phyloP scores from a whole-genome alignment of 148 eudicot genomes.

The Rhododendron molle region DNA sequence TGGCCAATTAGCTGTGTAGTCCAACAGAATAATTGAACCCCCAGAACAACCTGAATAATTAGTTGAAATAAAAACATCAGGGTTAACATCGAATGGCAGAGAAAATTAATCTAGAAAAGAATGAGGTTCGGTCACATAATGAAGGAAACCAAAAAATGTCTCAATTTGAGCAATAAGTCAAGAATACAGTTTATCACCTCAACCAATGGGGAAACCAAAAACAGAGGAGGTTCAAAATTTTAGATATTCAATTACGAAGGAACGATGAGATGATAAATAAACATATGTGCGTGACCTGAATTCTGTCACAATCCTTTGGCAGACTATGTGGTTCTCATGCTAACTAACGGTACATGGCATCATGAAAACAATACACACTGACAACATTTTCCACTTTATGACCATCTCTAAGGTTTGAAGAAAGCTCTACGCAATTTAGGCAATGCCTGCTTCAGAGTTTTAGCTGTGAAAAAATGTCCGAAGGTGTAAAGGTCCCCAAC shows the following conservation, averaged over 20 bases:
- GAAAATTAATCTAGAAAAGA: neutral
- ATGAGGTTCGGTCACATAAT: neutral
- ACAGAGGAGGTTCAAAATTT: neutral
- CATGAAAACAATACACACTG: too few relatives aligned
- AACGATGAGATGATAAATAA: neutral
- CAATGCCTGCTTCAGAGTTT: too few relatives aligned
- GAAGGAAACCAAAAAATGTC: neutral
- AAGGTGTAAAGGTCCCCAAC: neutral
- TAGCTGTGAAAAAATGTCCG: neutral
- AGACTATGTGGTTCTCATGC: too few relatives aligned
- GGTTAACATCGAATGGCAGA: neutral
- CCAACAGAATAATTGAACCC: slow-evolving; percentile 60
- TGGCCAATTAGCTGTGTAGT: slow-evolving; percentile 63
- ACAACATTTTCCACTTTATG: too few relatives aligned
- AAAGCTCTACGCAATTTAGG: too few relatives aligned
- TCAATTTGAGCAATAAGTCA: neutral
- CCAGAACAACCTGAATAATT: slow-evolving; percentile 51
- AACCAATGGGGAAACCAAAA: neutral
- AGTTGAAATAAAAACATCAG: neutral
- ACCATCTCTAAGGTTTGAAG: too few relatives aligned
- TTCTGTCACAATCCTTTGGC: neutral
- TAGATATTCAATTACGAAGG: neutral
- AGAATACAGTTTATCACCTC: neutral
- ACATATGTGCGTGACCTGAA: neutral
- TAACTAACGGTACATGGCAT: too few relatives aligned